These are phyloP conservation scores for Suillus cothurnatus DNA, from an alignment of 768 basidiomycete species.

Conservation along the genomic window DNA sequence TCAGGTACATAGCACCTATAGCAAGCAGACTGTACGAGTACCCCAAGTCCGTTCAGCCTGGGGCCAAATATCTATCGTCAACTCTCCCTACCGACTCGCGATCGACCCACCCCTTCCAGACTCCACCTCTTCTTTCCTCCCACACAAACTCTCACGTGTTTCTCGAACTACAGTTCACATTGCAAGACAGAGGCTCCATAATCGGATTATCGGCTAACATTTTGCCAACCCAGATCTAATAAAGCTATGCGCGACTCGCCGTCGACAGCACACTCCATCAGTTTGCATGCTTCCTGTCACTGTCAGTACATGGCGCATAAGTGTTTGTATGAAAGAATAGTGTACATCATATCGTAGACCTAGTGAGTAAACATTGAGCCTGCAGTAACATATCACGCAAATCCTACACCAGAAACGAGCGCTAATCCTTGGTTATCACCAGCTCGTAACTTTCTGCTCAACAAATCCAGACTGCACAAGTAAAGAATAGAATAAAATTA, in stretches of 20 bases:
- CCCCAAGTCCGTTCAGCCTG: not conserved
- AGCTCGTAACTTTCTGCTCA: not conserved
- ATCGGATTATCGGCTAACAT: not conserved
- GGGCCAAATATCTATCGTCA: not conserved
- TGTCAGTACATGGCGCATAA: conserved; percentile 1
- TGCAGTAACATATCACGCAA: not conserved
- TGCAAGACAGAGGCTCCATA: not conserved
- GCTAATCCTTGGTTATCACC: not conserved
- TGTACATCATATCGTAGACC: conserved; percentile 6
- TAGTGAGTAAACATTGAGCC: not conserved
- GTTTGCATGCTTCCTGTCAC: not conserved
- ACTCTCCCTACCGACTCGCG: not conserved
- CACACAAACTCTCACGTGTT: not conserved
- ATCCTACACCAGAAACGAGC: not conserved
- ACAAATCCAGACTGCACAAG: not conserved
- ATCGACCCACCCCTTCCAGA: not conserved
- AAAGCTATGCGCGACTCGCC: not conserved
- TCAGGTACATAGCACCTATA: not conserved
- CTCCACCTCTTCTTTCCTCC: not conserved
- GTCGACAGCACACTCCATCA: not conserved
- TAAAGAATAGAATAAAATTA: conserved; percentile 4
- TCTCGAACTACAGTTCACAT: not conserved
- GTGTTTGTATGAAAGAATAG: not conserved
- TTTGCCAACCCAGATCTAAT: not conserved
- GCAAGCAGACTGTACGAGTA: not conserved